Base-by-base conservation (phyloP, 331 rosid species). In the Quercus phellos region DNA sequence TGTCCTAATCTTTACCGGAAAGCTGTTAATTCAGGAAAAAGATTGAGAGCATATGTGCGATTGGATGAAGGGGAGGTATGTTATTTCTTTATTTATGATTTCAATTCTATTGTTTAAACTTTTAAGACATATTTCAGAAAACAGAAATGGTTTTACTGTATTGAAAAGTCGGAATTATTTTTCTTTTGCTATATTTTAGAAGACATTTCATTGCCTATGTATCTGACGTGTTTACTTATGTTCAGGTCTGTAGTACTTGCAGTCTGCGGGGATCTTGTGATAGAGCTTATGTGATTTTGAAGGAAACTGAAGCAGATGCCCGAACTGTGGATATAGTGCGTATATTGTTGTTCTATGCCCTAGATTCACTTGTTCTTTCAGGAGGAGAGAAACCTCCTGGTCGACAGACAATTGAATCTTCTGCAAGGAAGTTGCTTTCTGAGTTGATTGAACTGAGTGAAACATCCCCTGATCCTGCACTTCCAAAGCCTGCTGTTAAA, bases 41-140 rank as follows among this genome's bases (percentile, higher is more conserved):
- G 98, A 58, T 84, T 93, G 80, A 83, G 99, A 86, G 92, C 86
- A 34, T 82, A 86, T 6, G 86, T 90, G 80, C 88, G 59, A 51
- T 87, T 92, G 67, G 99, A 93, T 61, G 99, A 95, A 95, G 99
- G 92, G 35, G 94, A 95, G 68, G 99, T 92, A 87, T 29, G 94
- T 88, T 74, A 69, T 61, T 68, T 75, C 58, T 51, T 82, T 50
- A 29, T 69, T 72, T 60, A n/a, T 22, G 54, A 10, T 16, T 55
- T 82, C 72, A 66, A 73, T 70, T 43, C 26, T 24, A 29, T 19
- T 69, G 12, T 67, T 42, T 73, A 79, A 77, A 58, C 18, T 58
- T 56, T 13, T 19, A 75, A 66, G 51, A 27, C 19, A 29, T 38
- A 2, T 7, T 64, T 32, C 55, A 27, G 38, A 12, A 75, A 68